Base-by-base conservation (phyloP, 768 basidiomycete species). In the Pisolithus sp. region DNA sequence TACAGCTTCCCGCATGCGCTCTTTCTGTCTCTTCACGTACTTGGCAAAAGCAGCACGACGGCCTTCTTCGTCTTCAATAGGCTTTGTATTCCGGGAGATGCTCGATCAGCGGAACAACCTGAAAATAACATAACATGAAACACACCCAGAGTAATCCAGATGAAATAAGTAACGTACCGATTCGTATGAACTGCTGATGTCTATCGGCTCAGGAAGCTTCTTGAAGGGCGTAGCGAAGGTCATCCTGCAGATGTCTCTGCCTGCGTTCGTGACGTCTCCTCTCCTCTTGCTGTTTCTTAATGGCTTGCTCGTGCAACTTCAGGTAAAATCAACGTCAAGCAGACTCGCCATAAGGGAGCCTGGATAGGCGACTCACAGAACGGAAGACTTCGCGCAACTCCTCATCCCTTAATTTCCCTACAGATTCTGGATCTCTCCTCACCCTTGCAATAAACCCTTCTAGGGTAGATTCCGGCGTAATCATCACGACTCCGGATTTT, bases 191-290 rank as follows among this genome's bases (percentile, higher is more conserved):
- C 84, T 63, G 26, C 70, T 80, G 46, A 93, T 66, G 57, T 95
- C 91, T 37, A 97, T 68, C 1, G 89, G 79, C 46, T 93, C 89
- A 0, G 88, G 67, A 7, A 95, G 73, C 65, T 95, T 95, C 71
- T 89, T 93, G 57, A 97, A n/a, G 75, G 0, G 94, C 96, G 70
- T 98, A 96, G 6, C 96, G 85, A 36, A 99, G 75, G 62, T 98
- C 96, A 68, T 99, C 96, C 62, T 96, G 91, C 55, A 92, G 70
- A 66, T 95, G 89, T 24, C 94, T 79, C 52, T 86, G 82, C 60
- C 79, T 84, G 52, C 93, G 78, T 68, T 98, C 96, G 1, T 83
- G 71, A 34, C 92, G 80, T n/a, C 85, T 76, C 65, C 82, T 89
- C 66, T 97, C 96, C 15, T 93, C 89, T 2, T 86, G 86, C 34